These are phyloP conservation scores for Komagataella pastoris DNA, from an alignment of 805 yeast species.

Conservation along the genomic window DNA sequence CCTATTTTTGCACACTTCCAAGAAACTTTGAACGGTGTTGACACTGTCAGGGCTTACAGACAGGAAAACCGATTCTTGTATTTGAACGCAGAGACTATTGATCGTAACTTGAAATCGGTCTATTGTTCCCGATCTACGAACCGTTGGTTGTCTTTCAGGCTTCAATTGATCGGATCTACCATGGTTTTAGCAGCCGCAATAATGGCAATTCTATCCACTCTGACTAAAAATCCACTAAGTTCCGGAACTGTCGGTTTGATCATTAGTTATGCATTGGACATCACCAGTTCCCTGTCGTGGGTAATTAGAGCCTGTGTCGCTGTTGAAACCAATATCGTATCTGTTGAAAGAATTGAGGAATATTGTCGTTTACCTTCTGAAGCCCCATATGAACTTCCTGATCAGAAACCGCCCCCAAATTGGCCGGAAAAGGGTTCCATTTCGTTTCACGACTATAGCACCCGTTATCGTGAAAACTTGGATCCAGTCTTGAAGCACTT, in stretches of 20 bases:
- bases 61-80: conserved; percentile 50
- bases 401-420: conserved; percentile 19
- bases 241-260: conserved; percentile 53
- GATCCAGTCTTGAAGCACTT: conserved; percentile 46
- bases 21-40: conserved; percentile 67
- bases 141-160: conserved; percentile 53
- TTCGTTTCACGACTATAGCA: conserved; percentile 36
- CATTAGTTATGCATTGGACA: conserved; percentile 48
- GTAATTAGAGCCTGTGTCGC: conserved; percentile 51
- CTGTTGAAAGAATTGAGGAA: conserved; percentile 90
- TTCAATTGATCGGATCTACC: conserved; percentile 46
- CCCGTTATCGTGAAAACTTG: conserved; percentile 43
- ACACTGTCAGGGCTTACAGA: conserved; percentile 67
- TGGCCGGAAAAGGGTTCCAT: conserved; percentile 49
- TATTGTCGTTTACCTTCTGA: conserved; percentile 69
- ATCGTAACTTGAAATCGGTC: conserved; percentile 31
- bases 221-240: conserved; percentile 29
- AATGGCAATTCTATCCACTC: conserved; percentile 25
- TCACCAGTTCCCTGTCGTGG: conserved; percentile 38
- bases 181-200: conserved; percentile 38
- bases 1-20: conserved; percentile 78
- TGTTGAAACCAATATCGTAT: conserved; percentile 51
- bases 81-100: conserved; percentile 37
- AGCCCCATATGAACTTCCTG: conserved; percentile 52
- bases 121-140: conserved; percentile 40